Base-by-base conservation (phyloP, 345 rosid species). In the Lepidium didymum region DNA sequence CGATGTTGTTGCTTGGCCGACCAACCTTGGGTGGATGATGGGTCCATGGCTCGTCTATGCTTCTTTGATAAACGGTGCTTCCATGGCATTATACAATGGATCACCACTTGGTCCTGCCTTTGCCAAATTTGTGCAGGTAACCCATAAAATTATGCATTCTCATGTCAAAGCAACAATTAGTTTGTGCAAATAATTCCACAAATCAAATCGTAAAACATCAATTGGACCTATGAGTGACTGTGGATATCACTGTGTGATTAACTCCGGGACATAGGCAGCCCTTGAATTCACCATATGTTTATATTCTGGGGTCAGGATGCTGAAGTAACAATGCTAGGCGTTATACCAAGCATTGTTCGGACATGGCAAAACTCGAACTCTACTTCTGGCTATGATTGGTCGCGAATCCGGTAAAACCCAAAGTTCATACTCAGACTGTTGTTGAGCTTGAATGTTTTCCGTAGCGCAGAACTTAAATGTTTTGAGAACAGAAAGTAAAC, bases 11-110 rank as follows among this genome's bases (percentile, higher is more conserved):
- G 87, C 97, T 77, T 94, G 99, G 99, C 99, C 97, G 14, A 87
- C 99, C 78, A 94, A 94, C 73, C 96, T 94, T 57, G 99, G 99
- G 42, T 94, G 99, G 99, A 94, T 94, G 97, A 94, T 94, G 97
- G 99, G 99, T 75, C 99, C 99, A 35, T 94, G 99, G 99, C 82
- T 94, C 62, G 92, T 94, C 27, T 94, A 94, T 84, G 95, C 96
- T 60, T 80, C 97, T 31, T 79, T 94, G 71, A 71, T 94, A 33
- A 94, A 94, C 52, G 90, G 97, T 4, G 99, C 97, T 65, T 84
- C 89, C 65, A 83, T 94, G 69, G 99, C 90, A 34, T 77, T 94
- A 42, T 94, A 84, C 66, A 89, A 94, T 76, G 99, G 99, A 74
- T 87, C 99, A 25, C 99, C 99, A 36, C 86, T 94, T 41, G 84